These are phyloP conservation scores for Vanilla planifolia DNA, from an alignment of 106 monocot species.

Conservation along the genomic window DNA sequence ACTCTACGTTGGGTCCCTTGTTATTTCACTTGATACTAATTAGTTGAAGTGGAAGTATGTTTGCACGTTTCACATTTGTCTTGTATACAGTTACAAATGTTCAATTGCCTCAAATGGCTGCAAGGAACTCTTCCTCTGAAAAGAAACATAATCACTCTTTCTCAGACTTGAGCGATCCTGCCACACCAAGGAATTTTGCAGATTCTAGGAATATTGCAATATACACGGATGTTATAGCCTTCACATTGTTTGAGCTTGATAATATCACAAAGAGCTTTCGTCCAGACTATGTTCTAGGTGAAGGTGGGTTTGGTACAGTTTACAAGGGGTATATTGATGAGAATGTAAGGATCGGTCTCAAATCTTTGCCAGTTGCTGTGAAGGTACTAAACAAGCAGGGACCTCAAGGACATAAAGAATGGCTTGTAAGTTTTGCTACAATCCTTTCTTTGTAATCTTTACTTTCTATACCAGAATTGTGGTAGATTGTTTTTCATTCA, in stretches of 20 bases:
- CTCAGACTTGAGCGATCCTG: constrained; percentile 66
- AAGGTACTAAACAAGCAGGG: constrained; percentile 73
- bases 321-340: constrained; percentile 96
- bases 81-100: constrained; percentile 63
- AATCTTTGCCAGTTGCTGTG: constrained; percentile 79
- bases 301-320: constrained; percentile 93
- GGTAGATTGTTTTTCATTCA: too few relatives aligned
- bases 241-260: constrained; percentile 91
- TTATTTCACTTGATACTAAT: too few relatives aligned
- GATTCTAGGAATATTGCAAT: constrained; percentile 81
- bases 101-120: constrained; percentile 40
- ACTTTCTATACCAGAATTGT: too few relatives aligned
- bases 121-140: constrained; percentile 36
- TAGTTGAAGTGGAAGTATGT: too few relatives aligned
- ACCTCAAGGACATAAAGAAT: constrained; percentile 65
- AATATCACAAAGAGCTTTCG: constrained; percentile 94
- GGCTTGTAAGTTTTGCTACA: constrained; percentile 46
- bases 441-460: not conserved
- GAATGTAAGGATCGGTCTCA: constrained; percentile 84
- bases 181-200: constrained; percentile 50
- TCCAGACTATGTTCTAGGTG: constrained; percentile 87
- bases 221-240: constrained; percentile 82
- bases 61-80: constrained; percentile 5
- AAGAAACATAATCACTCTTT: constrained; percentile 66
- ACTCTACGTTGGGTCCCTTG: too few relatives aligned